phyloP scores from a whole-genome alignment of 345 rosid genomes.

The Hypericum androsaemum region DNA sequence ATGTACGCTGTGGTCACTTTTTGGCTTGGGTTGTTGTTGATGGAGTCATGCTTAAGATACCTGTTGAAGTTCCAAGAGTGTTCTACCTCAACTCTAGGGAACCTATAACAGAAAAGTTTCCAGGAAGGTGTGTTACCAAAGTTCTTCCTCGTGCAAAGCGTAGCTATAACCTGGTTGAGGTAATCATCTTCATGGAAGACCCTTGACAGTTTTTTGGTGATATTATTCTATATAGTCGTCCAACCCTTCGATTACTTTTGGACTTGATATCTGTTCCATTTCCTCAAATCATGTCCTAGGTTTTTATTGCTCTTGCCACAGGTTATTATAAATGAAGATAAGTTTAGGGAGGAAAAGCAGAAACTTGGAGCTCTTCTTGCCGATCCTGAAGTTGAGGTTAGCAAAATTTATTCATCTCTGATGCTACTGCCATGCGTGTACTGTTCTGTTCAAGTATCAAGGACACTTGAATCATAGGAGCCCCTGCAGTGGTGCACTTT shows the following conservation, averaged over 20 bases:
- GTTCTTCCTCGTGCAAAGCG: slow-evolving; percentile 79
- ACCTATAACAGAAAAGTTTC: slow-evolving; percentile 48
- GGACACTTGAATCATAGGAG: too few relatives aligned
- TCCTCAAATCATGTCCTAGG: slow-evolving; percentile 7
- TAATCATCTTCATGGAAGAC: slow-evolving; percentile 2
- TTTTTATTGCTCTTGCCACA: slow-evolving; percentile 14
- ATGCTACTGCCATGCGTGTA: background rate
- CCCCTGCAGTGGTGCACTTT: too few relatives aligned
- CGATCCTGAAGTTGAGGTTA: slow-evolving; percentile 90
- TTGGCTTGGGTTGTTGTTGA: slow-evolving; percentile 86
- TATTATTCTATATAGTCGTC: too few relatives aligned
- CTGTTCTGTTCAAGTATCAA: too few relatives aligned
- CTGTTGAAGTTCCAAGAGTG: slow-evolving; percentile 66
- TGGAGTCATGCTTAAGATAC: slow-evolving; percentile 87
- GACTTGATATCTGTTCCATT: slow-evolving; percentile 7
- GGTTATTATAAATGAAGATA: slow-evolving; percentile 65
- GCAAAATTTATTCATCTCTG: slow-evolving; percentile 9
- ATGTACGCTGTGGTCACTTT: slow-evolving; percentile 48
- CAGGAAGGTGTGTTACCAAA: slow-evolving; percentile 75
- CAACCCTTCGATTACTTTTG: slow-evolving; percentile 7
- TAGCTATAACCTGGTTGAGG: slow-evolving; percentile 73
- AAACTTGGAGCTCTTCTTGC: slow-evolving; percentile 80
- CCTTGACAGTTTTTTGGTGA: background rate
- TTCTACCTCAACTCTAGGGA: slow-evolving; percentile 74
- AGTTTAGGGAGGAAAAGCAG: slow-evolving; percentile 55